Percentiles rank a stretch among this genome's conserved stretches.
Evolutionary conservation across 2,329 filamentous ascomycete genomes (phyloP).

Genomic region (Cytospora schulzeri): DNA sequence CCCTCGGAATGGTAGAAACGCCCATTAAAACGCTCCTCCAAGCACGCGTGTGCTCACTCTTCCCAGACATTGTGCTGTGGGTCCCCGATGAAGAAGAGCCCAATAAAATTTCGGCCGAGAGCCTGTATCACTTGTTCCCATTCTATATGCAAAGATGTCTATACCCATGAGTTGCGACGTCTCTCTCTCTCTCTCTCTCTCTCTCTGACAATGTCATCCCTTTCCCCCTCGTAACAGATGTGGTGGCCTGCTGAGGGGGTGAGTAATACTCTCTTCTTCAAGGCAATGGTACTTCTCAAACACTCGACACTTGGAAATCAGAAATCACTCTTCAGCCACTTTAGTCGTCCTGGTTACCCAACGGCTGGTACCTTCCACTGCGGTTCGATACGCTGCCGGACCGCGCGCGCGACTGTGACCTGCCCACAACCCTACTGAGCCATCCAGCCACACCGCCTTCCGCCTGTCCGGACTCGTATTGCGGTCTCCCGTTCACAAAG

Average conservation of each 20-base stretch:
- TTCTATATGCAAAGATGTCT: constrained; percentile 24
- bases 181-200: too few species aligned
- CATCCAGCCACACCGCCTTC: constrained; percentile 52
- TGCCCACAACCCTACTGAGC: constrained; percentile 44
- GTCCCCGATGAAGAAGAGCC: not conserved
- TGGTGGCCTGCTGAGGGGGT: not conserved
- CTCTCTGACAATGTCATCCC: constrained; percentile 4
- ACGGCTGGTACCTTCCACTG: constrained; percentile 42
- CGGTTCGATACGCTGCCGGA: constrained; percentile 37
- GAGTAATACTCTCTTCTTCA: not conserved
- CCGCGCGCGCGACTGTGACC: constrained; percentile 39
- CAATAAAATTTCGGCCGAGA: not conserved
- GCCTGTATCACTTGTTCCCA: constrained; percentile 17
- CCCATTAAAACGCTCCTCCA: constrained; percentile 1
- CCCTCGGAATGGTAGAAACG: not conserved
- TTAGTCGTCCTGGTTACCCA: constrained; percentile 46
- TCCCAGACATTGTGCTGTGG: not conserved
- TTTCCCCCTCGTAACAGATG: not conserved
- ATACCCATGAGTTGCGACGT: constrained; percentile 5
- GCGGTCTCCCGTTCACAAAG: constrained; percentile 48
- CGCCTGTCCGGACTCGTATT: constrained; percentile 30
- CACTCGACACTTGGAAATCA: not conserved
- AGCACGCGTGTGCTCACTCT: constrained; percentile 15
- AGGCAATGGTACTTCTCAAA: not conserved
- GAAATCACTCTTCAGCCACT: not conserved